Conservation (phyloP, 495 filamentous ascomycete species). For the Lepraria neglecta region DNA sequence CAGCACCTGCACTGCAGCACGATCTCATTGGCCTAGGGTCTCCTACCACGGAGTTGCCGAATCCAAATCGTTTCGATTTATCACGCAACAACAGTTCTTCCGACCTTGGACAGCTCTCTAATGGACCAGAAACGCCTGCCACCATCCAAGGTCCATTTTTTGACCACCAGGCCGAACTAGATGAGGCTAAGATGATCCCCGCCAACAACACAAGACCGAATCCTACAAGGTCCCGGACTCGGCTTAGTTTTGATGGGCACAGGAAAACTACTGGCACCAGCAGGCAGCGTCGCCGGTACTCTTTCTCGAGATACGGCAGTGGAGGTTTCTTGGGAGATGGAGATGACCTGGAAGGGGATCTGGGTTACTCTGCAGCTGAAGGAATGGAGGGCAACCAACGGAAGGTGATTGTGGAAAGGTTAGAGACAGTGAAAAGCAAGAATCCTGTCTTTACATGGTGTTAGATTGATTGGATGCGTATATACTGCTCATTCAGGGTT, state of each 20-base stretch:
- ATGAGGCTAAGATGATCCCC: conserved; percentile 33
- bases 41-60: conserved; percentile 62
- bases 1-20: conserved; percentile 46
- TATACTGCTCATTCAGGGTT: not conserved
- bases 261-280: conserved; percentile 22
- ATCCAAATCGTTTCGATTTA: conserved; percentile 80
- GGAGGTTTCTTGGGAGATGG: conserved; percentile 47
- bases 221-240: conserved; percentile 30
- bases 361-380: conserved; percentile 88
- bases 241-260: conserved; percentile 26
- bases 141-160: conserved; percentile 31
- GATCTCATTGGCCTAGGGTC: conserved; percentile 72
- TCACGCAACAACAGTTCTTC: conserved; percentile 48
- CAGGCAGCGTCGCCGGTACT: conserved; percentile 39
- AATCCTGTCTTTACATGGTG: conserved; percentile 99
- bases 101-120: conserved; percentile 35
- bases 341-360: conserved; percentile 81
- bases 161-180: conserved; percentile 32
- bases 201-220: conserved; percentile 28
- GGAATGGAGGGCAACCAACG: conserved; percentile 85
- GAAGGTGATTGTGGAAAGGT: conserved; percentile 91
- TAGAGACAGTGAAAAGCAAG: conserved; percentile 90
- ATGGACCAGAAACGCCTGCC: conserved; percentile 37
- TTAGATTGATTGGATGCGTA: conserved; percentile 39
- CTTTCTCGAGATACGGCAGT: conserved; percentile 37